These are phyloP conservation scores for Boletus fagicola DNA, from an alignment of 768 basidiomycete genomes.

Conservation along the genomic window DNA sequence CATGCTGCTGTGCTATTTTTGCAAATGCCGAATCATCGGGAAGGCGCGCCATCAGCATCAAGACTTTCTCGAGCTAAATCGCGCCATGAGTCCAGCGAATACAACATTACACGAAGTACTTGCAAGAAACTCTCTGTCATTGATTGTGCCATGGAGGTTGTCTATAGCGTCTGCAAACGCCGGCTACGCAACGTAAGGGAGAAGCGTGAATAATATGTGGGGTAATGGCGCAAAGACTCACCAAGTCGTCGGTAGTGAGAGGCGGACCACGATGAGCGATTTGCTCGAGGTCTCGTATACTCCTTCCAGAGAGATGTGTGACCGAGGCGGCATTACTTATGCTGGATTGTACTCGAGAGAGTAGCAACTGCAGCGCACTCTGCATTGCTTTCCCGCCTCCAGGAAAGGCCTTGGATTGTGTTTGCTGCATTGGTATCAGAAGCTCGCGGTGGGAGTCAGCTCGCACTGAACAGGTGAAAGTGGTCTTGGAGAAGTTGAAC, in stretches of 20 bases:
- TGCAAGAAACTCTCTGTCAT: constrained; percentile 64
- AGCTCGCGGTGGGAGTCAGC: background rate
- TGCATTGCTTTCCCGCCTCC: background rate
- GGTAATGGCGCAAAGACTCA: constrained; percentile 12
- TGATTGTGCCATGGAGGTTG: constrained; percentile 41
- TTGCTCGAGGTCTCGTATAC: constrained; percentile 29
- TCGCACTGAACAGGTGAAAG: background rate
- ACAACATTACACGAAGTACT: constrained; percentile 20
- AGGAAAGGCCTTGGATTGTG: background rate
- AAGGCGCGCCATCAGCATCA: constrained; percentile 59
- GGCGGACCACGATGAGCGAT: constrained; percentile 28
- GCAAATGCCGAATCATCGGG: constrained; percentile 29
- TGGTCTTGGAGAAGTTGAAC: background rate
- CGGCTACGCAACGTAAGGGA: constrained; percentile 33
- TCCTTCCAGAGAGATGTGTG: constrained; percentile 10
- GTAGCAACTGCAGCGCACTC: constrained; percentile 12
- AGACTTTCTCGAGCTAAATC: constrained; percentile 57
- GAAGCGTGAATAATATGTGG: background rate
- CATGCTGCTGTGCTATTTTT: constrained; percentile 44
- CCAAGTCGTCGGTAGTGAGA: constrained; percentile 28
- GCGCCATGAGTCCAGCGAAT: constrained; percentile 5
- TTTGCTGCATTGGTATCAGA: constrained; percentile 5
- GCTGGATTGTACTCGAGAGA: constrained; percentile 12
- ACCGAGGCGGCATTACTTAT: background rate
- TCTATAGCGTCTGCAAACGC: constrained; percentile 49